Conservation (phyloP, 192 early-diverging fungal species). For the Jimgerdemannia lactiflua region DNA sequence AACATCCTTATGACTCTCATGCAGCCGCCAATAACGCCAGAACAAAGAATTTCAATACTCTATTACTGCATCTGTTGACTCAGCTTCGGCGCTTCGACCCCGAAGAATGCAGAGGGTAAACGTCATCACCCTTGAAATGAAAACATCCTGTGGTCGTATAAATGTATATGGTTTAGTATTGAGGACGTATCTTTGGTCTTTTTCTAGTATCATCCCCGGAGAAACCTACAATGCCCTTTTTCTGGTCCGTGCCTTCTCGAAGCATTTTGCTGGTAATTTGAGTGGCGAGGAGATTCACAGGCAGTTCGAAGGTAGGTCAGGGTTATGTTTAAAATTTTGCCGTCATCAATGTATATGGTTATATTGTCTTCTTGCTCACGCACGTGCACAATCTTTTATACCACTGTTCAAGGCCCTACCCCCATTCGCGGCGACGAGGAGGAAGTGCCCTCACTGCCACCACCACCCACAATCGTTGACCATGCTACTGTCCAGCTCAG, state of each 20-base stretch:
- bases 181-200: not conserved
- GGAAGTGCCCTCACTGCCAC: not conserved
- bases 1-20: not conserved
- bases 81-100: constrained; percentile 53
- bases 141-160: not conserved
- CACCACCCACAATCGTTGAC: constrained; percentile 28
- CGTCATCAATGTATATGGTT: not conserved
- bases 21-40: constrained; percentile 59
- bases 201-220: constrained; percentile 51
- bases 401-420: not conserved
- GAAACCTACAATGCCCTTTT: constrained; percentile 69
- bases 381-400: too few species aligned
- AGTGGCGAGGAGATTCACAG: constrained; percentile 45
- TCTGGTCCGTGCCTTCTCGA: constrained; percentile 58
- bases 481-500: constrained; percentile 9
- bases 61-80: constrained; percentile 57
- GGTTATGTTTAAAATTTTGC: not conserved
- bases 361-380: too few species aligned
- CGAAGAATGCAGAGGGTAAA: constrained; percentile 36
- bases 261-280: constrained; percentile 63
- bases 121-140: not conserved
- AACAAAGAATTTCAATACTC: constrained; percentile 66
- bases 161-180: too few species aligned
- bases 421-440: not conserved
- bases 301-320: constrained; percentile 45